Base-by-base conservation (phyloP, 495 filamentous ascomycete genomes). In the Hyaloscypha bicolor region DNA sequence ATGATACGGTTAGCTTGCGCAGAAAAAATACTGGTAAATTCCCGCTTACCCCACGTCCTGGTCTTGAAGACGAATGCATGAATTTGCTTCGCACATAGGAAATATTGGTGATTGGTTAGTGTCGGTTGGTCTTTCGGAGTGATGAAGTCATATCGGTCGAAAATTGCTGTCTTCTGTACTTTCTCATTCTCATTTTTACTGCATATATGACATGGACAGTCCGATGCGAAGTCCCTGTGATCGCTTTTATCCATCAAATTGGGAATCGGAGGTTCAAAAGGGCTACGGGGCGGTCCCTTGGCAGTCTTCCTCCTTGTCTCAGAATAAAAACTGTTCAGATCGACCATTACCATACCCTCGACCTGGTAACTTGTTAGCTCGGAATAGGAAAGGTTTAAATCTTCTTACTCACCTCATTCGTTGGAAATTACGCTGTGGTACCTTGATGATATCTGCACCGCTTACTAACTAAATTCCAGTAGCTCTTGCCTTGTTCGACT, bases 91-190 rank as follows among this genome's bases (percentile, higher is more conserved):
- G 52, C 48, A 22, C 58, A 66, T 21, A 72, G 68, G 35, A 72
- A 61, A 45, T 59, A 71, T 55, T 67, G 31, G 60, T 72, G 68
- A 60, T 42, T 6, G 22, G 22, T 42, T 12, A 68, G 55, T n/a
- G 9, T 22, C 6, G 32, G 9, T 5, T 61, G 32, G 19, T 61
- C 39, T 21, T 25, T 25, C 25, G 25, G 25, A 25, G 25, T 25
- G 25, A 25, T 25, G 1, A 1, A 1, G 25, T 25, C 25, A 2
- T 25, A 25, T 25, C 2, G 25, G 25, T 25, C 25, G 25, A 25
- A 25, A 25, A 25, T 25, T 2, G 25, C 25, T 25, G 25, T 25
- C 25, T 25, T 25, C 25, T 25, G 25, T 25, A 25, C 25, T 25
- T 25, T 25, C 25, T 25, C 25, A 25, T 25, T 25, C 25, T 25